These are phyloP conservation scores for Mycena alexandri DNA, from an alignment of 768 basidiomycete genomes.

Conservation along the genomic window DNA sequence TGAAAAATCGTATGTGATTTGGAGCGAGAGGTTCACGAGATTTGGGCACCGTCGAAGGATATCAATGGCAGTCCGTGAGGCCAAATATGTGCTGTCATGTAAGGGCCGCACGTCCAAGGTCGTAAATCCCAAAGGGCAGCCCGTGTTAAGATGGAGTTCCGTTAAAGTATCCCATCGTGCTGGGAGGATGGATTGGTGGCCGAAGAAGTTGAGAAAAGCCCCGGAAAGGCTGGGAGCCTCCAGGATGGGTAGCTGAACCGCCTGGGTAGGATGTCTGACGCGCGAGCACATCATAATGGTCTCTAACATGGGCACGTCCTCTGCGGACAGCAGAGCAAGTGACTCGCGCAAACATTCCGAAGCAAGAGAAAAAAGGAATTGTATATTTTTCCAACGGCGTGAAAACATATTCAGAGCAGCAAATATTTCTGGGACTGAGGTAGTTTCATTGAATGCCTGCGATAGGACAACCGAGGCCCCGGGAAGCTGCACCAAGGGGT, in stretches of 20 bases:
- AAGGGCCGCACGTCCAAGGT: neutral
- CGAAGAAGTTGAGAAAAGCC: neutral
- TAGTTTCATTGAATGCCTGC: slow-evolving; percentile 6
- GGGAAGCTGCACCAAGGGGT: too few species aligned
- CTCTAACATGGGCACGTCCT: slow-evolving; percentile 1
- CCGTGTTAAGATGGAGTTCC: neutral
- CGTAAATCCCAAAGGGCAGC: neutral
- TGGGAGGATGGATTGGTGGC: neutral
- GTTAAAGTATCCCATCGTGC: neutral
- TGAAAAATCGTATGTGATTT: neutral
- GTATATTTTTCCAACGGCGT: neutral
- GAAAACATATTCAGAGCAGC: neutral
- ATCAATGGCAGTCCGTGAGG: neutral
- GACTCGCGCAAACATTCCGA: neutral
- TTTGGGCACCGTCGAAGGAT: neutral
- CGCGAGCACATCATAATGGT: neutral
- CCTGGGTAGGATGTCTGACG: neutral
- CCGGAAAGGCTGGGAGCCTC: neutral
- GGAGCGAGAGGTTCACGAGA: neutral
- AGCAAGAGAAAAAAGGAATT: neutral
- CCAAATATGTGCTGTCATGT: neutral
- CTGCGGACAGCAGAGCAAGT: neutral
- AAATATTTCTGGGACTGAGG: neutral
- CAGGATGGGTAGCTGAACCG: neutral
- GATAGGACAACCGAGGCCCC: too few species aligned